Evolutionary conservation across 106 monocot genomes (phyloP).

Genomic region (Cymbidium sinense): DNA sequence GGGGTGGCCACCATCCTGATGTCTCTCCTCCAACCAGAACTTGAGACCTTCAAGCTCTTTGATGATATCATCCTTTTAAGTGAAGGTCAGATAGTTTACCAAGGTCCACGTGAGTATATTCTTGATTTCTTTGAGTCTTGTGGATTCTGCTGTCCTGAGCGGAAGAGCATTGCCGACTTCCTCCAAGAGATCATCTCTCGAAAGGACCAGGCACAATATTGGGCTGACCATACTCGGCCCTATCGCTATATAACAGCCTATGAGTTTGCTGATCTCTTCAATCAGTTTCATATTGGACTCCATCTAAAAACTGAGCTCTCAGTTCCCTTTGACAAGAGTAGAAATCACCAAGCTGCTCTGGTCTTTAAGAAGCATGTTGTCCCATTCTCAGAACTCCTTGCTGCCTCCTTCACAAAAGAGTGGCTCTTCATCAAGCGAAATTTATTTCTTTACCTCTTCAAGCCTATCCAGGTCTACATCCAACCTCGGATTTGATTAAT

Average conservation of each 20-base stretch:
- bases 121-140: conserved; percentile 66
- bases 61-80: conserved; percentile 86
- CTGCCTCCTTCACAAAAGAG: conserved; percentile 67
- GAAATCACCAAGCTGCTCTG: conserved; percentile 40
- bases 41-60: conserved; percentile 78
- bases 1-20: conserved; percentile 65
- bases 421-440: conserved; percentile 77
- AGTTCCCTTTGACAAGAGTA: conserved; percentile 38
- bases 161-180: conserved; percentile 84
- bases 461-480: conserved; percentile 51
- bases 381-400: conserved; percentile 70
- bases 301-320: conserved; percentile 29
- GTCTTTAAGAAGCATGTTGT: conserved; percentile 49
- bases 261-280: conserved; percentile 48
- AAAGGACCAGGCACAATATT: conserved; percentile 89
- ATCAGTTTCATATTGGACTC: conserved; percentile 36
- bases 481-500: background rate
- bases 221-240: conserved; percentile 23
- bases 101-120: conserved; percentile 49
- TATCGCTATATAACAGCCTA: conserved; percentile 48
- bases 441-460: conserved; percentile 70
- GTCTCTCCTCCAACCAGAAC: conserved; percentile 89
- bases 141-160: conserved; percentile 82
- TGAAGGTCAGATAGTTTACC: conserved; percentile 74
- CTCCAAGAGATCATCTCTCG: conserved; percentile 83